Base-by-base conservation (phyloP, 2,329 filamentous ascomycete species). In the Cordyceps fumosorosea region DNA sequence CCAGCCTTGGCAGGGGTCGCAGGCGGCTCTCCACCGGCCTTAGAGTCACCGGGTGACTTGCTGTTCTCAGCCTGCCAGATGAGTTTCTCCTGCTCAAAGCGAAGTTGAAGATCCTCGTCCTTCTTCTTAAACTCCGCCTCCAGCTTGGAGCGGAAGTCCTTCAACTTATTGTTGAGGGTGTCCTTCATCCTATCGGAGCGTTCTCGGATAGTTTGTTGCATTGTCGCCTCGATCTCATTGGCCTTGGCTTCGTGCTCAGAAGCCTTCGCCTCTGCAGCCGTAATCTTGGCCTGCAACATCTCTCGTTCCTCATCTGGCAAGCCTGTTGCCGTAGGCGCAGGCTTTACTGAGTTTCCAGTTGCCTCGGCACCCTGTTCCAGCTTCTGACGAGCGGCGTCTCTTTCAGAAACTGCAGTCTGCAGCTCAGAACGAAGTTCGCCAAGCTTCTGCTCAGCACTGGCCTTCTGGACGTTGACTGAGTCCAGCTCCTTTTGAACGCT, bases 141-240 rank as follows among this genome's bases (percentile, higher is more conserved):
- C 65, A 79, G 75, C 64, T 80, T 77, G 56, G 79, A 73, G 66
- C 81, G 82, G 51, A 86, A 83, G 67, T 91, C 90, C 62, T 80
- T 84, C 18, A 96, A 79, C 70, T 89, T 91, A 70, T 84, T 86
- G 68, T 87, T 88, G 56, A 91, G 76, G 1, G 82, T 76, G 24
- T 83, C 80, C 69, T 87, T 89, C 87, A 91, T 89, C 71, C 83
- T 84, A 50, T 90, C 84, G 1, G 86, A 86, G 51, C 87, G 82
- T 58, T 81, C 78, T 68, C 89, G 89, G 63, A 90, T 79, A 12
- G 82, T 85, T 42, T 75, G 77, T 62, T 84, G 79, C 52, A 86
- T 81, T 60, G 79, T 81, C 34, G 84, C 82, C 69, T 93, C 89
- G 18, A 89, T 77, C 64, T 87, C 84, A 60, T 83, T 81, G 1